phyloP scores from a whole-genome alignment of 495 filamentous ascomycete species.

The Daldinia concentrica region DNA sequence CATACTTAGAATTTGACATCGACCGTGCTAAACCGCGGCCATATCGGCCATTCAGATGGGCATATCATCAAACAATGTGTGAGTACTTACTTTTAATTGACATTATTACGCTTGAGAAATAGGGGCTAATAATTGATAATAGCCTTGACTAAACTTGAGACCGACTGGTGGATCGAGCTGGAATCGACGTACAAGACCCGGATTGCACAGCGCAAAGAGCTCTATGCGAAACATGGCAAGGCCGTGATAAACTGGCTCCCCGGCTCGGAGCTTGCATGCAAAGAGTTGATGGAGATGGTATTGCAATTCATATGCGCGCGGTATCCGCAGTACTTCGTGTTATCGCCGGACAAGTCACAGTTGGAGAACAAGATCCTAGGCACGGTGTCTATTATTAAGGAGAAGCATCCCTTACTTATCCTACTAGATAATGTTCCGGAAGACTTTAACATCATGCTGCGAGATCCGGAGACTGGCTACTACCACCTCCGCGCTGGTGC shows the following conservation, averaged over 20 bases:
- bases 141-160: slow-evolving; percentile 84
- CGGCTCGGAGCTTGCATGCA: slow-evolving; percentile 82
- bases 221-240: slow-evolving; percentile 71
- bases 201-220: slow-evolving; percentile 75
- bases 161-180: slow-evolving; percentile 92
- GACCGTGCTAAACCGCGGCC: slow-evolving; percentile 72
- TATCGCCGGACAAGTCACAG: slow-evolving; percentile 65
- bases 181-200: slow-evolving; percentile 76
- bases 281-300: slow-evolving; percentile 91
- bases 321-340: slow-evolving; percentile 81
- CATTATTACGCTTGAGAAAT: neutral
- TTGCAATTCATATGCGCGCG: slow-evolving; percentile 80
- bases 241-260: slow-evolving; percentile 74
- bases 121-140: neutral
- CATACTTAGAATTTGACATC: slow-evolving; percentile 70
- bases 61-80: slow-evolving; percentile 96
- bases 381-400: slow-evolving; percentile 68
- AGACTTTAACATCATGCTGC: slow-evolving; percentile 84
- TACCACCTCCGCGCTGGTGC: slow-evolving; percentile 83
- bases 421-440: slow-evolving; percentile 87
- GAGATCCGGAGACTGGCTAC: slow-evolving; percentile 73
- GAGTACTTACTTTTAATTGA: slow-evolving; percentile 46
- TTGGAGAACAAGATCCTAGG: slow-evolving; percentile 78
- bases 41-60: slow-evolving; percentile 85
- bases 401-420: slow-evolving; percentile 74